These are phyloP conservation scores for Eremomyces bilateralis DNA, from an alignment of 495 filamentous ascomycete species.

Conservation along the genomic window DNA sequence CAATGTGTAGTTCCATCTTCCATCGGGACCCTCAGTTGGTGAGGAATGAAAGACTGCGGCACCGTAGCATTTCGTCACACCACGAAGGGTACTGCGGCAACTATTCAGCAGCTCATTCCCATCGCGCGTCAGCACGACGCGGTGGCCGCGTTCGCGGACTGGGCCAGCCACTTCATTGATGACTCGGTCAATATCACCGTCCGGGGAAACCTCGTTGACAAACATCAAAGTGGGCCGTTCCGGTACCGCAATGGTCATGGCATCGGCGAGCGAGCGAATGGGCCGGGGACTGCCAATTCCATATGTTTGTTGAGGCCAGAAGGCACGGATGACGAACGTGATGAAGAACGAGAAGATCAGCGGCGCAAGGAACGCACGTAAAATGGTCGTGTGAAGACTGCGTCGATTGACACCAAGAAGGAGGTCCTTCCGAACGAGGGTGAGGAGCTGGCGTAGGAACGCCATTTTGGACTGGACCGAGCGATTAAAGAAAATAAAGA, in stretches of 20 bases:
- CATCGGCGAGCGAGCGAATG: constrained; percentile 37
- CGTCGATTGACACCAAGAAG: constrained; percentile 46
- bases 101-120: constrained; percentile 25
- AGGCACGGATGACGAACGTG: constrained; percentile 20
- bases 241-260: constrained; percentile 26
- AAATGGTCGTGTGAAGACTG: constrained; percentile 32
- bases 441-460: constrained; percentile 46
- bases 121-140: constrained; percentile 25
- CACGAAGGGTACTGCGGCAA: constrained; percentile 42
- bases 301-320: constrained; percentile 24
- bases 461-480: too few species aligned
- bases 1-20: constrained; percentile 58
- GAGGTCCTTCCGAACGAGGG: constrained; percentile 52
- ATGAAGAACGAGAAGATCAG: constrained; percentile 33
- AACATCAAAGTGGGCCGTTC: constrained; percentile 47
- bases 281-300: constrained; percentile 38
- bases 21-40: constrained; percentile 36
- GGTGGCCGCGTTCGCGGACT: constrained; percentile 29
- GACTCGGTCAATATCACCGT: constrained; percentile 49
- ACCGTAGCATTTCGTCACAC: constrained; percentile 44
- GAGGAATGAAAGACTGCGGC: constrained; percentile 51
- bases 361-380: constrained; percentile 50
- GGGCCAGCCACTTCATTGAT: constrained; percentile 36
- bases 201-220: constrained; percentile 47
- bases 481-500: too few species aligned